Evolutionary conservation across 2,329 filamentous ascomycete genomes (phyloP), one percentile per base, ranked within the genome.

Genomic region (Aureobasidium leucospermi): DNA sequence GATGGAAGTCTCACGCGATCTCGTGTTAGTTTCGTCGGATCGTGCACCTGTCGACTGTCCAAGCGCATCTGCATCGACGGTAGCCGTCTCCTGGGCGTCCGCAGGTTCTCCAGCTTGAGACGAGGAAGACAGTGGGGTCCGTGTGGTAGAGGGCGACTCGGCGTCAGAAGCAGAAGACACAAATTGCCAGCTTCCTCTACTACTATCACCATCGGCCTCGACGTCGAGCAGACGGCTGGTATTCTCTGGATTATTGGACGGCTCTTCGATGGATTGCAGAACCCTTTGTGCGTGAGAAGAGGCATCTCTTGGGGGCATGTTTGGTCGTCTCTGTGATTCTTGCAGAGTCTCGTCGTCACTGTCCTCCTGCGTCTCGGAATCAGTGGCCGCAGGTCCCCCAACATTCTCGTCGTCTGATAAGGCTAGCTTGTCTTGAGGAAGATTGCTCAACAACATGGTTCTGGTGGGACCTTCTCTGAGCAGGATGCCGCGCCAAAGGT

Each of bases 231-330:
- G 11, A 19, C 13, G 42, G 15, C n/a, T 9, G 11, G 10, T 23
- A 13, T 10, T 4, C 9, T 36, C 39, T n/a, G n/a, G 10, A 6
- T 38, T n/a, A 9, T 16, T 13, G n/a, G 42, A 19, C 6, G 38
- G 13, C 19, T 58, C 55, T 11, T 58, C 55, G 13, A 58, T 16
- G 5, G 55, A 47, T 9, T 48, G 55, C 32, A 58, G 31, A 13
- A 58, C 55, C n/a, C 43, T 47, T 29, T 58, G 55, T 15, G 55
- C 55, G 15, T 58, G 42, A 8, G 55, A 58, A 4, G 55, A 58
- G 28, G 55, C 43, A 34, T 58, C 55, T 16, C 55, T 47, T 15
- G 55, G 55, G 32, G 43, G 55, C 55, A 58, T 58, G 10, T 34
- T 19, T 10, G 55, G 55, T 47, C 55, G 31, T 48, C 43, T 39